Evolutionary conservation across 1,284 basidiomycete species (phyloP), one percentile per base, ranked within the genome.

Genomic region (Coniophora puteana): DNA sequence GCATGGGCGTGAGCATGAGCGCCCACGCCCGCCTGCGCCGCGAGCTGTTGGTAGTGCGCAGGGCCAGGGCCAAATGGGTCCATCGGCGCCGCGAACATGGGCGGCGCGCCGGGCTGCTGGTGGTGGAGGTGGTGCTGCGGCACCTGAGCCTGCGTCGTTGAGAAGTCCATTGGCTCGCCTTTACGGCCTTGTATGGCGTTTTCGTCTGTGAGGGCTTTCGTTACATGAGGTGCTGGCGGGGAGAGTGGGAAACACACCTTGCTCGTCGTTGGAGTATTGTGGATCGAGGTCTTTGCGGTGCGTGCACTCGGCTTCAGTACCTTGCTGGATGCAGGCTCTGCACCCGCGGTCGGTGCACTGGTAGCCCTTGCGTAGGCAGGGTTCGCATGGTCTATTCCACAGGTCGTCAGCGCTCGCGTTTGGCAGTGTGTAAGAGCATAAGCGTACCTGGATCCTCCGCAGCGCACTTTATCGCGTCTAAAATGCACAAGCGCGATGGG

Each of bases 381-480:
- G 61, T 12, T 57, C 43, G 50, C 75, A 78, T 36, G 75, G 76
- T 47, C 74, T 75, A 45, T n/a, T n/a, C n/a, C n/a, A n/a, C 31
- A 32, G 20, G 17, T 32, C 30, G 45, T 40, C 12, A 41, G 30
- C 35, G 11, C 26, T 50, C 14, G 38, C 36, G 27, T 31, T 35
- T 26, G 20, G 28, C 31, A 16, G 14, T n/a, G 20, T 23, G 38
- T 28, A 32, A 24, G 33, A 29, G 50, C 51, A 43, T 29, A 28
- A 32, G n/a, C 39, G 43, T 51, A 74, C 72, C 76, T 67, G 38
- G 63, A 55, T 21, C 76, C 75, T 50, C 76, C 73, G 51, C 78
- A 79, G 5, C 76, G 68, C 48, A 78, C 68, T 59, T 80, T 80
- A 55, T 78, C 74, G 20, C 72, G 70, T 58, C 78, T 79, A 23